A percentile compares a stretch with the other conserved stretches of the same genome.
These are phyloP conservation scores for Zymoseptoria crescenta DNA, from an alignment of 2,329 filamentous ascomycete genomes.

Conservation along the genomic window DNA sequence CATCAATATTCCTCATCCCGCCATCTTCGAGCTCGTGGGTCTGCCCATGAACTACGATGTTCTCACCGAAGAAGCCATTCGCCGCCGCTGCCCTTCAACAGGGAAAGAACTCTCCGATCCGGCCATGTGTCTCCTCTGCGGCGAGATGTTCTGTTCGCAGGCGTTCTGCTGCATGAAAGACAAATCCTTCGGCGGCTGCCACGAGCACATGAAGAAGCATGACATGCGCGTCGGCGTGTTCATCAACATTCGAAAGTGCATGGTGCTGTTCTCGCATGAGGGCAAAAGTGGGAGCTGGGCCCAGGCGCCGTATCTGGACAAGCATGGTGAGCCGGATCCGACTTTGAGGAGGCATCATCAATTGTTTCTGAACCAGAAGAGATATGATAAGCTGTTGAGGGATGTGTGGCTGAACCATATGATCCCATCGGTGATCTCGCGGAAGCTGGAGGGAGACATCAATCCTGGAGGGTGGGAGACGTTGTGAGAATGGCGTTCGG, in stretches of 20 bases:
- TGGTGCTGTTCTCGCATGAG: conserved; percentile 75
- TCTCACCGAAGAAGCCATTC: conserved; percentile 84
- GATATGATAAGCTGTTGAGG: conserved; percentile 82
- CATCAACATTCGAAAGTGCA: conserved; percentile 94
- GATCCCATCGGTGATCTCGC: conserved; percentile 79
- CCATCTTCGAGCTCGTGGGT: conserved; percentile 88
- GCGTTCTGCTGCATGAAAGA: conserved; percentile 78
- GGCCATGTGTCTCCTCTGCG: conserved; percentile 87
- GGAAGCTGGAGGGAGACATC: conserved; percentile 87
- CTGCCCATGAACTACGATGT: conserved; percentile 87
- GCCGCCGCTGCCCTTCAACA: conserved; percentile 74
- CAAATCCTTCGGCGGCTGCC: conserved; percentile 64
- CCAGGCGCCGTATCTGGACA: conserved; percentile 86
- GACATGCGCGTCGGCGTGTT: conserved; percentile 86
- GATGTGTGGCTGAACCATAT: conserved; percentile 81
- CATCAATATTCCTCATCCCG: conserved; percentile 64
- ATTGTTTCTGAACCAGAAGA: conserved; percentile 83
- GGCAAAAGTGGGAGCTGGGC: conserved; percentile 74
- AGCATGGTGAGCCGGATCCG: conserved; percentile 91
- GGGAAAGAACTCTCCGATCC: conserved; percentile 88
- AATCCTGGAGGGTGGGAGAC: conserved; percentile 98
- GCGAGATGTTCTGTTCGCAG: conserved; percentile 94
- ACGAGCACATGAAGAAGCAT: conserved; percentile 85
- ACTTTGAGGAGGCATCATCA: conserved; percentile 78
- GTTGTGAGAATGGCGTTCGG: conserved; percentile 26